phyloP scores from a whole-genome alignment of 2,329 filamentous ascomycete genomes.

The Colletotrichum cuscutae region DNA sequence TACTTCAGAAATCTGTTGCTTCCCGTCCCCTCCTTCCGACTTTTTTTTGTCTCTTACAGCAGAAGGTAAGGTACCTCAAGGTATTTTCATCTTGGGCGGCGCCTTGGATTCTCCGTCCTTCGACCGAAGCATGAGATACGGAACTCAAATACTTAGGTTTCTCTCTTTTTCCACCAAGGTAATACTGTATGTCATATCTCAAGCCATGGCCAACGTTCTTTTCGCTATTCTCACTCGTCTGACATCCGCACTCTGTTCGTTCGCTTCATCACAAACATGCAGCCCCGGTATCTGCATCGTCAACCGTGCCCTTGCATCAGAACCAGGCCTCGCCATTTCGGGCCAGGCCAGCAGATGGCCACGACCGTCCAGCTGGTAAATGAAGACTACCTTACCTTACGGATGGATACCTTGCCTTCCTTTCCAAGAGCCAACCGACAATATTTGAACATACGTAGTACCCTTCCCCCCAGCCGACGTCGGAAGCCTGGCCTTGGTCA shows the following conservation, averaged over 20 bases:
- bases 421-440: too few relatives aligned
- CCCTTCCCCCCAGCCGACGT: not conserved
- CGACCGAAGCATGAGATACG: too few relatives aligned
- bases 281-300: not conserved
- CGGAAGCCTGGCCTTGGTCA: not conserved
- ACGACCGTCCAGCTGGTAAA: not conserved
- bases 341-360: not conserved
- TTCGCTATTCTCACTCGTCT: not conserved
- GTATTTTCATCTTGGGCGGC: not conserved
- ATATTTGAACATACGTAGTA: too few relatives aligned
- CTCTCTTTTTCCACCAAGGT: not conserved
- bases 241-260: not conserved
- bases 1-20: not conserved
- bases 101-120: too few relatives aligned
- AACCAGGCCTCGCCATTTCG: not conserved
- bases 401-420: not conserved
- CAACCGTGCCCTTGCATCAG: not conserved
- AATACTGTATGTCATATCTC: not conserved
- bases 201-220: not conserved
- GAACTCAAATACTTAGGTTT: too few relatives aligned
- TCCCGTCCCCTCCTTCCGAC: not conserved
- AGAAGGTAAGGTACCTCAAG: too few relatives aligned
- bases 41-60: not conserved
- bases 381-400: not conserved
- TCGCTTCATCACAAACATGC: not conserved